phyloP scores from a whole-genome alignment of 768 basidiomycete species.

The Russula earlei region DNA sequence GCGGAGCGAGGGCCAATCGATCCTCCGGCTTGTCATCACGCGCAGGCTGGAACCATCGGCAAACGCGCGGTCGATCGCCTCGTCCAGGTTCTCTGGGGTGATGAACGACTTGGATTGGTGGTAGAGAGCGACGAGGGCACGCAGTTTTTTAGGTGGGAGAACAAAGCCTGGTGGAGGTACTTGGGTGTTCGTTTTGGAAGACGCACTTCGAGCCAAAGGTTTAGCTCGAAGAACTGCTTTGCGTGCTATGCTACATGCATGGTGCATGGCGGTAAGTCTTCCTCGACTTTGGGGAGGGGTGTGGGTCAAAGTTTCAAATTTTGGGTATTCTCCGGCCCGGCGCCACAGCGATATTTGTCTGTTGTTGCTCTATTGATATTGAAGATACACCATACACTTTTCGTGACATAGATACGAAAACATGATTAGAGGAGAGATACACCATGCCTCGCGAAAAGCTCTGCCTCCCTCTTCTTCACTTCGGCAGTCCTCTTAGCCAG shows the following conservation, averaged over 20 bases:
- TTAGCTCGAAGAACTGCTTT: background rate
- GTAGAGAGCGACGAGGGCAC: constrained; percentile 68
- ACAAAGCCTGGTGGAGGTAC: constrained; percentile 18
- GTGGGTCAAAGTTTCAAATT: too few relatives aligned
- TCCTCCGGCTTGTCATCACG: constrained; percentile 4
- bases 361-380: too few relatives aligned
- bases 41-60: background rate
- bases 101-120: constrained; percentile 67
- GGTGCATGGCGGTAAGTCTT: background rate
- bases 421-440: constrained; percentile 48
- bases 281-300: background rate
- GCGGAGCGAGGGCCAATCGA: constrained; percentile 17
- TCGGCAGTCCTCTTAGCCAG: constrained; percentile 48
- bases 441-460: constrained; percentile 48
- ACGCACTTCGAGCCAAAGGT: constrained; percentile 14
- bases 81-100: constrained; percentile 56
- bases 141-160: constrained; percentile 51
- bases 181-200: constrained; percentile 14
- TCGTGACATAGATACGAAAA: background rate
- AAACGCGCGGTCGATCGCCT: constrained; percentile 59
- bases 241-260: constrained; percentile 5
- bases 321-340: background rate
- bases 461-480: constrained; percentile 51
- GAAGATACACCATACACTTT: too few relatives aligned
- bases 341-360: too few relatives aligned